A percentile compares a stretch with the other conserved stretches of the same genome.
Conservation (phyloP, 2,329 filamentous ascomycete genomes). For the Trichoderma asperellum region DNA sequence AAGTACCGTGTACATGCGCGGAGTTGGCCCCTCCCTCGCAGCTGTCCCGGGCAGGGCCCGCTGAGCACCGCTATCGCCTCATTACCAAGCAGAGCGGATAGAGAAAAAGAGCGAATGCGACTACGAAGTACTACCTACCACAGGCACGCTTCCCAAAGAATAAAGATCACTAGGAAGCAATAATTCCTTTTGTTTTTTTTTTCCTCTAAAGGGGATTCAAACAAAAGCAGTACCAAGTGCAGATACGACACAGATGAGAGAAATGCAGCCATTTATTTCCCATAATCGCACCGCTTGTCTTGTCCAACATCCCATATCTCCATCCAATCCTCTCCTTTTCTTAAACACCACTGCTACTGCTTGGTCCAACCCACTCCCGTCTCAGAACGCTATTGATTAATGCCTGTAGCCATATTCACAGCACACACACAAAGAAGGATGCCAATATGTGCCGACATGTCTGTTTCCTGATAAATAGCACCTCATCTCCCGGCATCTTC, state of each 20-base stretch:
- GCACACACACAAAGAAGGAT: background rate
- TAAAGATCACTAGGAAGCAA: background rate
- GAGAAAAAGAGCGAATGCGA: background rate
- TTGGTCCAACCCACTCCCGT: background rate
- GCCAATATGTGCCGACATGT: background rate
- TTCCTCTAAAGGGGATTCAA: background rate
- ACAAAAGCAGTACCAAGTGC: background rate
- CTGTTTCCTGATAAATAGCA: background rate
- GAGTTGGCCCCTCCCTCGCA: background rate
- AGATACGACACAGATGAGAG: background rate
- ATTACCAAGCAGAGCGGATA: conserved; percentile 13
- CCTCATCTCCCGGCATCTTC: conserved; percentile 8
- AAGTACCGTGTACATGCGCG: conserved; percentile 6
- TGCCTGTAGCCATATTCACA: background rate
- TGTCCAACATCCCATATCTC: background rate
- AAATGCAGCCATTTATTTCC: background rate
- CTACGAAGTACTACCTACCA: background rate
- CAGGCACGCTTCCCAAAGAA: background rate
- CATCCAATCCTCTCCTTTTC: background rate
- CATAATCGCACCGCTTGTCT: background rate
- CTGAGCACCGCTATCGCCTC: conserved; percentile 17
- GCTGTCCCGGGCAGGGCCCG: conserved; percentile 1
- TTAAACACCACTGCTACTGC: background rate
- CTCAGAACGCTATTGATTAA: background rate
- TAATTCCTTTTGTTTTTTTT: too few species aligned